A percentile compares a stretch with the other conserved stretches of the same genome.
Conservation (phyloP, 1,284 basidiomycete species). For the Tilletia setariae region DNA sequence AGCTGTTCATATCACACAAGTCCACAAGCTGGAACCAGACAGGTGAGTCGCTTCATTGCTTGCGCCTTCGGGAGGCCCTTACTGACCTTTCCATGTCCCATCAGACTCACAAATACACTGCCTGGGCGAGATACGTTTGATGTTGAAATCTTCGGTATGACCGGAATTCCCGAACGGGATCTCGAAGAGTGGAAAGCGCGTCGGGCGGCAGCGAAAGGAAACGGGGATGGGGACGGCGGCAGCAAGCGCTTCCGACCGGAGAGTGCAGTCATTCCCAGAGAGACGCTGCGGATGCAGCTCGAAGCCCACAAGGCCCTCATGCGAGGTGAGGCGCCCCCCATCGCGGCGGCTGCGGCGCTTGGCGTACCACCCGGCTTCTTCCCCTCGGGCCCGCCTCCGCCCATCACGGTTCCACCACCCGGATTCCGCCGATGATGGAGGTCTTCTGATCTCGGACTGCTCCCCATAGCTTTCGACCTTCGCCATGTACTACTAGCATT, state of each 20-base stretch:
- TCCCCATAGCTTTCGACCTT: too few species aligned
- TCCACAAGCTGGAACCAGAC: slow-evolving; percentile 95
- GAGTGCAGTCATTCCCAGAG: slow-evolving; percentile 67
- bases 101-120: slow-evolving; percentile 88
- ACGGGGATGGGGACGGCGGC: slow-evolving; percentile 27
- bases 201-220: slow-evolving; percentile 26
- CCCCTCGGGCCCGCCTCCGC: slow-evolving; percentile 1
- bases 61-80: background rate
- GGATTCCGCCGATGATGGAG: background rate
- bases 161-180: slow-evolving; percentile 90
- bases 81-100: background rate
- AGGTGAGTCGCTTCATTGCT: slow-evolving; percentile 63
- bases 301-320: slow-evolving; percentile 88
- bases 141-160: slow-evolving; percentile 99
- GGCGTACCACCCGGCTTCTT: slow-evolving; percentile 8
- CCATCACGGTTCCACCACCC: background rate
- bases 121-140: slow-evolving; percentile 96
- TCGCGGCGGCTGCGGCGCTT: slow-evolving; percentile 57
- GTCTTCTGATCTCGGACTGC: background rate
- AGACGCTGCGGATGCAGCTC: slow-evolving; percentile 78
- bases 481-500: too few species aligned
- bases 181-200: slow-evolving; percentile 88
- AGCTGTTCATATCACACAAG: slow-evolving; percentile 97
- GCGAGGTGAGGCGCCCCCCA: slow-evolving; percentile 63
- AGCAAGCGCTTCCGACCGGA: slow-evolving; percentile 76